Evolutionary conservation across 805 yeast genomes (phyloP), one percentile per base, ranked within the genome.

Genomic region (Yarrowia sp.): DNA sequence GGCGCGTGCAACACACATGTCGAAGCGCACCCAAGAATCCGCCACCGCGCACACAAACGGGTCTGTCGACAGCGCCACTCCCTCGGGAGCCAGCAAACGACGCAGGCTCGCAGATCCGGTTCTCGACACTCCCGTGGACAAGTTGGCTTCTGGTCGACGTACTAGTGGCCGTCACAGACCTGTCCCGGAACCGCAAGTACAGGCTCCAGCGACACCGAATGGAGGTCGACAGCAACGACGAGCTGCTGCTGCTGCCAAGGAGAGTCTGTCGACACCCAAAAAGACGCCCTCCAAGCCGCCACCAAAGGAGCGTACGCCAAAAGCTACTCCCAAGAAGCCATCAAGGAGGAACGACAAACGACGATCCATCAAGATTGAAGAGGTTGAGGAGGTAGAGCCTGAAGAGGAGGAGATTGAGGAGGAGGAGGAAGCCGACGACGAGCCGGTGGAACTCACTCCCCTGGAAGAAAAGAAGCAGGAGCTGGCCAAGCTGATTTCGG

Each of bases 401-500:
- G 55, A 33, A 33, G 55, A 31, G 15, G 38, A n/a, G 5, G 53
- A 32, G 9, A 38, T n/a, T 4, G 57, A 31, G 35, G 57, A 18
- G 17, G 58, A 36, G 10, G 57, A 18, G 28, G 31, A 13, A 4
- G 57, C 36, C 14, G 35, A 10, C 11, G 43, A 22, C 8, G 44
- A 51, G 28, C 41, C n/a, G 13, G 41, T 7, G 1, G 53, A 36
- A 17, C 60, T 38, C 11, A 39, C 65, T 3, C 60, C 62, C 3
- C 31, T 51, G 32, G 64, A 66, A n/a, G 38, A 51, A 22, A 44
- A 48, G 33, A 67, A 66, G 45, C 50, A 64, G 9, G 57, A 66
- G 35, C 64, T 71, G 38, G 65, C 67, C 22, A 64, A 65, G 42
- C 68, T 71, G 28, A 53, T 65, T 7, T 73, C 75, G 36, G 68